Base-by-base conservation (phyloP, 306 rosid species). In the Vigna radiata region DNA sequence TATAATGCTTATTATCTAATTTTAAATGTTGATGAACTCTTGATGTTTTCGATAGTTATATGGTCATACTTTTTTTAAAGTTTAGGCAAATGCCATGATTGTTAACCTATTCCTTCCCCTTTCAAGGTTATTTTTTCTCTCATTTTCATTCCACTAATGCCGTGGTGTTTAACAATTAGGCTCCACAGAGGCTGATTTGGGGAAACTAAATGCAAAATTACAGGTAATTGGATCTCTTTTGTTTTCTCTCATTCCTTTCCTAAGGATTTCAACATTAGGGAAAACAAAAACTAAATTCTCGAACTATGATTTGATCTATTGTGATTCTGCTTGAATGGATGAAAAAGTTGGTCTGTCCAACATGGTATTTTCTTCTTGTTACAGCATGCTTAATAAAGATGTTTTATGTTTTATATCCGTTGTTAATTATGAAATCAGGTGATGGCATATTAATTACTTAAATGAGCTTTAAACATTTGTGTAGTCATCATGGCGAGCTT, bases 171-270 rank as follows among this genome's bases (percentile, higher is more conserved):
- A 83, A 70, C 82, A 68, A 62, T 77, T 81, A 64, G 89, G 89
- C 72, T 82, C 84, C 59, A 65, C 80, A 55, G 88, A 89, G 81
- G 87, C 86, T 77, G 91, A 86, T 87, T 79, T 82, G 71, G 92
- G 86, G 74, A 84, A 87, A 78, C 69, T 85, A 73, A 87, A 79
- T 90, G 89, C 92, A 61, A 86, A 82, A 36, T 48, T 88, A 76
- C 93, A 92, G 98, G 98, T 95, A 89, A 59, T 55, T 68, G 75
- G 39, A 68, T 74, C 60, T 69, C 47, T 83, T 77, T 80, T 54
- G 37, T 41, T 44, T 72, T 68, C 33, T 37, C 50, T 37, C 9
- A 11, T 69, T 46, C 21, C 2, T 33, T 25, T 59, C 18, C 31
- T 41, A 53, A 21, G 16, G 15, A 31, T 61, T 64, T 79, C 8